Evolutionary conservation across 345 rosid species (phyloP), one percentile per base, ranked within the genome.

Genomic region (Psidium friedrichsthalianum): DNA sequence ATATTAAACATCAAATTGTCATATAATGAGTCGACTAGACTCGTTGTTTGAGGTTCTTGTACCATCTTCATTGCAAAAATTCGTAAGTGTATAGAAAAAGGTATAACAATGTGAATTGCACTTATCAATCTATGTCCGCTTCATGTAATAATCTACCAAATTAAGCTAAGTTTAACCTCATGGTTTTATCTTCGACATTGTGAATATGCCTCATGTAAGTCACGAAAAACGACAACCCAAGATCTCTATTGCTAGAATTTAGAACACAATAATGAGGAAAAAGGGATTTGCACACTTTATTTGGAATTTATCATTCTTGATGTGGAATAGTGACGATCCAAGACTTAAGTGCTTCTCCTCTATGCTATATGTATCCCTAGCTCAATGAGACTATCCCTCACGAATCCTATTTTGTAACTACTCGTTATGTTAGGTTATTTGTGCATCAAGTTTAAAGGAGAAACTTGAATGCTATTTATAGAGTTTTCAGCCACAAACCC

Each of bases 401-500:
- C 3, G 7, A 53, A 15, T 53, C 6, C 0, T 0, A 1, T 53
- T 53, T 2, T 2, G 3, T 6, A 6, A 53, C 13, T 52, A 1
- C 18, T 52, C 20, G 5, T 53, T 53, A 52, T 16, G 56, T 53
- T 16, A 53, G 7, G 21, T 53, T 15, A 16, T 16, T 53, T 16
- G 56, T 53, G 21, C 56, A 53, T 53, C 6, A 6, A 18, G 21
- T 3, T 15, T 52, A 52, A 16, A 51, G 6, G 6, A 51, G 5
- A 52, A 0, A 52, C 55, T 52, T 15, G 2, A 6, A 7, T 1
- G 15, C 6, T 52, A 5, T 52, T 52, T 52, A 52, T 52, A 52
- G 7, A 52, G 6, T 15, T 52, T 52, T 52, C 1, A 52, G 55
- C 20, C 2, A 52, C 55, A 6, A 3, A 16, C 20, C 55, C 15